Percentiles rank a stretch among this genome's conserved stretches.
Conservation (phyloP, 2,329 filamentous ascomycete genomes). For the Zelopaecilomyces penicillatus region DNA sequence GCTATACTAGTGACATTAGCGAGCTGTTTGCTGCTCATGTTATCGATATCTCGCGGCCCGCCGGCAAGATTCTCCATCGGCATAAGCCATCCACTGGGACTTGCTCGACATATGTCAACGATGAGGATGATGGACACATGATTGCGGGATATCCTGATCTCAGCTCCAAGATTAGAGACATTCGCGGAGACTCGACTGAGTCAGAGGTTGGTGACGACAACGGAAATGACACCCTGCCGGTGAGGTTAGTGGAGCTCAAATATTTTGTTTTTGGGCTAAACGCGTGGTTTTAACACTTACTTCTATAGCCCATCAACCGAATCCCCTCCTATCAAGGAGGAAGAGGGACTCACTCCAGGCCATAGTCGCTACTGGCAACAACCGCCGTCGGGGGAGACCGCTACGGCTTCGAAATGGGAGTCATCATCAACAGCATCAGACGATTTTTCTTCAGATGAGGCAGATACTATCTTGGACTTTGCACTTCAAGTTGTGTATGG, state of each 20-base stretch:
- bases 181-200: constrained; percentile 4
- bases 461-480: constrained; percentile 27
- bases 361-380: constrained; percentile 10
- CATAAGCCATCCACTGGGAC: constrained; percentile 26
- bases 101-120: constrained; percentile 30
- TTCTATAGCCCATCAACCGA: constrained; percentile 4
- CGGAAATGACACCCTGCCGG: constrained; percentile 2
- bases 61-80: constrained; percentile 23
- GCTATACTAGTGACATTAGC: constrained; percentile 25
- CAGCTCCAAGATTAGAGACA: constrained; percentile 7
- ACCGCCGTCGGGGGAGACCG: constrained; percentile 1
- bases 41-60: constrained; percentile 16
- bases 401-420: constrained; percentile 11
- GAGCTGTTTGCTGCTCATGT: constrained; percentile 22
- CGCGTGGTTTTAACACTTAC: background rate
- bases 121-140: constrained; percentile 23
- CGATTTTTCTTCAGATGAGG: constrained; percentile 25
- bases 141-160: constrained; percentile 19
- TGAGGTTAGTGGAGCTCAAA: constrained; percentile 3
- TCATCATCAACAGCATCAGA: constrained; percentile 18
- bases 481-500: constrained; percentile 30
- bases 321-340: constrained; percentile 6
- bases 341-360: constrained; percentile 8
- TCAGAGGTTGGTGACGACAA: background rate
- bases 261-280: background rate